Percentiles rank a stretch among this genome's conserved stretches.
These are phyloP conservation scores for Ilyonectria destructans DNA, from an alignment of 2,329 filamentous ascomycete genomes.

Conservation along the genomic window DNA sequence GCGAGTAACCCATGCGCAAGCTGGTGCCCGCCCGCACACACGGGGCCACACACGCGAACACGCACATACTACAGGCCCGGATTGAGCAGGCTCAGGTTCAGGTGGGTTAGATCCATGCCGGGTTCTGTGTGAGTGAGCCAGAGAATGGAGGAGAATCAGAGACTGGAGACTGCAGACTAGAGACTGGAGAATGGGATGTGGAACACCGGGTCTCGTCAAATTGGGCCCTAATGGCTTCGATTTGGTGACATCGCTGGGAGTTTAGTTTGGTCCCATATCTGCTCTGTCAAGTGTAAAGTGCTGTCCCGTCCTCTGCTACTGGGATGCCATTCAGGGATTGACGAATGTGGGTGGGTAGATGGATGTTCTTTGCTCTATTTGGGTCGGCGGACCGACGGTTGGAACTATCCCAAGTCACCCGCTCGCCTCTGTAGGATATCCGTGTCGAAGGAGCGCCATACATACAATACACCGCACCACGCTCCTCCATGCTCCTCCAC, in stretches of 20 bases:
- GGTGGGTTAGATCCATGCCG: conserved; percentile 7
- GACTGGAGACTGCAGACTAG: not conserved
- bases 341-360: conserved; percentile 7
- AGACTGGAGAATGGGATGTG: conserved; percentile 12
- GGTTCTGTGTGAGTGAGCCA: not conserved
- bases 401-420: conserved; percentile 18
- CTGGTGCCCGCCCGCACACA: not conserved
- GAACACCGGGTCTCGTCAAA: conserved; percentile 21
- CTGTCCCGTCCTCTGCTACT: not conserved
- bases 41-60: conserved; percentile 1
- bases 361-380: conserved; percentile 21
- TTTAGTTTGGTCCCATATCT: conserved; percentile 4
- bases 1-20: conserved; percentile 14
- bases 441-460: conserved; percentile 8
- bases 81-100: conserved; percentile 19
- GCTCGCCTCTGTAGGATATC: not conserved
- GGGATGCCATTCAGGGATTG: not conserved
- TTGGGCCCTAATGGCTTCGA: conserved; percentile 12
- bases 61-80: conserved; percentile 13
- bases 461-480: conserved; percentile 20
- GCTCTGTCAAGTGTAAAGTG: conserved; percentile 22
- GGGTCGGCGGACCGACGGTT: conserved; percentile 23
- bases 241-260: conserved; percentile 13
- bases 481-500: conserved; percentile 19
- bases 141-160: not conserved